Evolutionary conservation across 1,284 basidiomycete species (phyloP).

Genomic region (Volvariella volvacea): DNA sequence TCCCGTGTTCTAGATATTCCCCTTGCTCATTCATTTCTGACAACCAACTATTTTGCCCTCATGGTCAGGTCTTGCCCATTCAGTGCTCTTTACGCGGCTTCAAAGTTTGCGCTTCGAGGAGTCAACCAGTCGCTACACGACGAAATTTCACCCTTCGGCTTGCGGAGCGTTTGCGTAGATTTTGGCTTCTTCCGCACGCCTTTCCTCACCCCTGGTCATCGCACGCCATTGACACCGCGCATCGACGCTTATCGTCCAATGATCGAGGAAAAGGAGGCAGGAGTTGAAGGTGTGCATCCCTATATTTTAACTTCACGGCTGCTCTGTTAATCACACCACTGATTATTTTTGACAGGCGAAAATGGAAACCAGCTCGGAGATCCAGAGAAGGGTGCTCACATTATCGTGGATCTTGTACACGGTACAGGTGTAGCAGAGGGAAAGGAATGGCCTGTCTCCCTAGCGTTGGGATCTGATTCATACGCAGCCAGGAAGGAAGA

Average conservation of each 20-base stretch:
- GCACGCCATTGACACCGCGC: not conserved
- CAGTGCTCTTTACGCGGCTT: not conserved
- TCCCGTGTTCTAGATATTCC: not conserved
- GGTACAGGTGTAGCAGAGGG: constrained; percentile 13
- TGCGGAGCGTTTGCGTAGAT: constrained; percentile 9
- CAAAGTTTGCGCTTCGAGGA: not conserved
- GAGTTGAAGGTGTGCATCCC: constrained; percentile 5
- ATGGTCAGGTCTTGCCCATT: not conserved
- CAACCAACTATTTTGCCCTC: not conserved
- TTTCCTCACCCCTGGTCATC: constrained; percentile 5
- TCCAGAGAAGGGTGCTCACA: constrained; percentile 11
- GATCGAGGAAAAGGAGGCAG: constrained; percentile 2
- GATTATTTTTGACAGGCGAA: constrained; percentile 2
- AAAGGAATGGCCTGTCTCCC: constrained; percentile 5
- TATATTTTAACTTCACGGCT: not conserved
- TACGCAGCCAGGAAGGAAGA: constrained; percentile 6
- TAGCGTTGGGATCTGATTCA: constrained; percentile 13
- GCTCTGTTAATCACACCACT: not conserved
- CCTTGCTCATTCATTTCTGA: not conserved
- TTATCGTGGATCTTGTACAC: constrained; percentile 15
- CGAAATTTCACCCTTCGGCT: constrained; percentile 6
- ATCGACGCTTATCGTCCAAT: constrained; percentile 6
- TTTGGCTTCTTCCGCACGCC: constrained; percentile 10
- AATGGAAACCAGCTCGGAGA: constrained; percentile 14
- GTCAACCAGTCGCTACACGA: constrained; percentile 2